Evolutionary conservation across 768 basidiomycete genomes (phyloP).

Genomic region (Psilocybe sp.): DNA sequence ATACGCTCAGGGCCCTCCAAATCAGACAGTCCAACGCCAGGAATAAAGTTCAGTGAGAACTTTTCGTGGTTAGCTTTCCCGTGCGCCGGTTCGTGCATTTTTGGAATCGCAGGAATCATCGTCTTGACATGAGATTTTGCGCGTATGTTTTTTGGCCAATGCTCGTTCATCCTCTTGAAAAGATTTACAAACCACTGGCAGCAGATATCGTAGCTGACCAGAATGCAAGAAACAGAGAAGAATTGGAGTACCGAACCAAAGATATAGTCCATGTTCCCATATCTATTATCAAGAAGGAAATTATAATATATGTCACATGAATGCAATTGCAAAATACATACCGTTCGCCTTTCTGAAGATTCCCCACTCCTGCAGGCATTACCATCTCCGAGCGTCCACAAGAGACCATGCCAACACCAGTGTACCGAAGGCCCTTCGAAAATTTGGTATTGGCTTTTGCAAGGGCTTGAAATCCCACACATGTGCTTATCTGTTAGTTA

Average conservation of each 20-base stretch:
- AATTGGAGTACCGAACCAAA: background rate
- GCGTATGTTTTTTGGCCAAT: background rate
- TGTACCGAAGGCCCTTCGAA: background rate
- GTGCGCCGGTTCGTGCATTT: conserved; percentile 28
- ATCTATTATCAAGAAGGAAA: background rate
- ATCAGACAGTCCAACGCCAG: conserved; percentile 18
- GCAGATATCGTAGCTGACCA: conserved; percentile 19
- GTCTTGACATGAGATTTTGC: background rate
- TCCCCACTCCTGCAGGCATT: background rate
- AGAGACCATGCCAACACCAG: background rate
- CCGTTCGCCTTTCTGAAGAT: conserved; percentile 23
- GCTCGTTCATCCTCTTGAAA: conserved; percentile 4
- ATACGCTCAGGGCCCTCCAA: conserved; percentile 27
- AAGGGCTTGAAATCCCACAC: conserved; percentile 3
- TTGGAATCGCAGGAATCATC: conserved; percentile 23
- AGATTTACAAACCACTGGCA: conserved; percentile 14
- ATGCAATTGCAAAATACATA: background rate
- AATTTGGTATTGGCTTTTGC: conserved; percentile 9
- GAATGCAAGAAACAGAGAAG: background rate
- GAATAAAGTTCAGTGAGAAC: conserved; percentile 22
- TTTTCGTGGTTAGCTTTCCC: conserved; percentile 12
- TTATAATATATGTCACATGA: too few relatives aligned
- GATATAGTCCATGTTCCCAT: conserved; percentile 12
- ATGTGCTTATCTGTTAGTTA: conserved; percentile 1
- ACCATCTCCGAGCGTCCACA: conserved; percentile 2